These are phyloP conservation scores for Gamsiella multidivaricata DNA, from an alignment of 192 early-diverging fungal genomes.

Conservation along the genomic window DNA sequence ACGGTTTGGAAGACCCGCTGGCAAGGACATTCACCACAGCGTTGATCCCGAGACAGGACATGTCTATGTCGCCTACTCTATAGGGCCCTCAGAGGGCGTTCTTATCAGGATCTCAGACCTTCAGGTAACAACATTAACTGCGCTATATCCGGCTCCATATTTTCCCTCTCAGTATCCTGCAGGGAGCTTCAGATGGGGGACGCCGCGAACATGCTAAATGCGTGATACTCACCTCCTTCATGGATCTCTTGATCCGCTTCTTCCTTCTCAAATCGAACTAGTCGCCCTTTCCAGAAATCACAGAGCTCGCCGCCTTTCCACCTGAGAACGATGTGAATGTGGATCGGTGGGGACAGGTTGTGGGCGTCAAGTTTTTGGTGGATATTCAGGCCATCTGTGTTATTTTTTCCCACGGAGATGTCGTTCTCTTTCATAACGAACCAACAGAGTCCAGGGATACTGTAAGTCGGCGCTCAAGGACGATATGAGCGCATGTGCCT, in stretches of 20 bases:
- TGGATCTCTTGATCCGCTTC: too few species aligned
- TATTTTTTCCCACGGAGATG: constrained; percentile 65
- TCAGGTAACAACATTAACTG: constrained; percentile 28
- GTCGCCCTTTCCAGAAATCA: constrained; percentile 51
- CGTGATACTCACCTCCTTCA: too few species aligned
- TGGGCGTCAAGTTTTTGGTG: constrained; percentile 62
- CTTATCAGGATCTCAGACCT: constrained; percentile 43
- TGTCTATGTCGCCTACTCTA: constrained; percentile 64
- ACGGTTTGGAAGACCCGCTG: constrained; percentile 35
- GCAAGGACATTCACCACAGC: constrained; percentile 53
- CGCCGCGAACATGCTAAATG: too few species aligned
- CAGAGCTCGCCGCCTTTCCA: constrained; percentile 39
- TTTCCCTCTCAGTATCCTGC: too few species aligned
- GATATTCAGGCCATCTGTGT: constrained; percentile 68
- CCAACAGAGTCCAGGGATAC: constrained; percentile 51
- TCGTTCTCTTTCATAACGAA: constrained; percentile 61
- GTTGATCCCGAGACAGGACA: constrained; percentile 64
- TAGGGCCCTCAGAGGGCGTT: constrained; percentile 41
- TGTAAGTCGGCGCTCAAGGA: background rate
- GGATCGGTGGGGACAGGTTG: constrained; percentile 51
- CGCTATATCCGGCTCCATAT: too few species aligned
- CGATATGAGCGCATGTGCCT: too few species aligned
- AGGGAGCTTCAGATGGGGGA: too few species aligned
- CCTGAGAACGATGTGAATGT: constrained; percentile 32
- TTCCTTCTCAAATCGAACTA: too few species aligned